These are phyloP conservation scores for Apiospora arundinis DNA, from an alignment of 2,329 filamentous ascomycete genomes.

Conservation along the genomic window DNA sequence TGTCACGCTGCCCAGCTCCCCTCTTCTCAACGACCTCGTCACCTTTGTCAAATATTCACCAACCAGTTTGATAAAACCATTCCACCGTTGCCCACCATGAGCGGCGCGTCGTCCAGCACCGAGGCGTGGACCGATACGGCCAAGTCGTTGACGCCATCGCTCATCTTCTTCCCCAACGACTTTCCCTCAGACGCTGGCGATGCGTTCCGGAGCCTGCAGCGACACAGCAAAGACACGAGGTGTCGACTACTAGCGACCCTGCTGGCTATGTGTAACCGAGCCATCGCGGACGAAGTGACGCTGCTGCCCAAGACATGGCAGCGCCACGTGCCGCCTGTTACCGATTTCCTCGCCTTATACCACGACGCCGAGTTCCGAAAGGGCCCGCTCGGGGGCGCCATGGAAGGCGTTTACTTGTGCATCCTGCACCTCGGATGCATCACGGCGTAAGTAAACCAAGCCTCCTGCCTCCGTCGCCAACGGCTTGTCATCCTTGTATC, in stretches of 20 bases:
- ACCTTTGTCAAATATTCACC: no score
- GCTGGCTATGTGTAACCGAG: background rate
- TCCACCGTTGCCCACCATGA: background rate
- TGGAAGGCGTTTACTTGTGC: slow-evolving; percentile 6
- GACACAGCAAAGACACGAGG: slow-evolving; percentile 7
- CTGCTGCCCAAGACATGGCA: no score
- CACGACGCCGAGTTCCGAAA: slow-evolving; percentile 1
- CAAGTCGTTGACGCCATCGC: background rate
- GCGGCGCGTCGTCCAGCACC: background rate
- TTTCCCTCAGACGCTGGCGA: background rate
- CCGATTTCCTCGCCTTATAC: background rate
- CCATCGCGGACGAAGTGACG: background rate
- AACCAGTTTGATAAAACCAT: no score
- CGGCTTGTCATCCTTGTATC: no score
- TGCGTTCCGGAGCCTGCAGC: background rate
- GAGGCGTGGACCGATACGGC: slow-evolving; percentile 5
- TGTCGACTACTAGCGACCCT: background rate
- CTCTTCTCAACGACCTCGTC: no score
- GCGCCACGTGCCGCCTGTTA: background rate
- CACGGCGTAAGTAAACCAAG: background rate
- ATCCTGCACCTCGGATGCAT: slow-evolving; percentile 11
- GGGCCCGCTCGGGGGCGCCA: background rate
- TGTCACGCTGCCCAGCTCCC: no score
- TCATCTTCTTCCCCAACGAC: background rate
- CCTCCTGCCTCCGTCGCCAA: no score